Conservation (phyloP, 805 yeast genomes). For the Sugiyamaella mastotermitis region DNA sequence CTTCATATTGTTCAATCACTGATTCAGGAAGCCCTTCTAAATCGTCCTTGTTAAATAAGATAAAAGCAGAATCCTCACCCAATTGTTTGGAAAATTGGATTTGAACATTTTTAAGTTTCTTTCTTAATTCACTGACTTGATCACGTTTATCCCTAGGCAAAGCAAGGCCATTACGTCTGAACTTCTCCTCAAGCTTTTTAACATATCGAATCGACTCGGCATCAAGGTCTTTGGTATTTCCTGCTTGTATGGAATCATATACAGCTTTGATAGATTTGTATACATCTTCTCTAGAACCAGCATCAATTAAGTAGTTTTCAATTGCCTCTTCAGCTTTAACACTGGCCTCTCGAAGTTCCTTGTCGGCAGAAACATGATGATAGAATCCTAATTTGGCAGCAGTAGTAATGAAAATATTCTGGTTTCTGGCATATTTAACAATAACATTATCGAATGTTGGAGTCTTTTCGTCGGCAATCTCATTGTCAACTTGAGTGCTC, state of each 20-base stretch:
- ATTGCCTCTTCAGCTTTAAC: conserved; percentile 54
- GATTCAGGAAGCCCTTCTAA: conserved; percentile 69
- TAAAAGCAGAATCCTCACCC: conserved; percentile 62
- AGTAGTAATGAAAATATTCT: conserved; percentile 42
- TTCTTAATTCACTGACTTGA: conserved; percentile 51
- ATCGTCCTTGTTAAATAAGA: conserved; percentile 57
- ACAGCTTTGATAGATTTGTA: conserved; percentile 53
- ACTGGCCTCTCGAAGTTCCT: conserved; percentile 67
- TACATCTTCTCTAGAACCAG: conserved; percentile 60
- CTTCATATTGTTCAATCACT: conserved; percentile 44
- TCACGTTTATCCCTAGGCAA: conserved; percentile 50
- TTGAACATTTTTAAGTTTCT: conserved; percentile 51
- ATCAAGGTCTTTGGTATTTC: conserved; percentile 33
- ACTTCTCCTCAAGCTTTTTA: conserved; percentile 50
- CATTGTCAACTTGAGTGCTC: conserved; percentile 45
- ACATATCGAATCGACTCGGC: conserved; percentile 53
- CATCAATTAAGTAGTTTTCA: conserved; percentile 55
- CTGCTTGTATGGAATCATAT: conserved; percentile 30
- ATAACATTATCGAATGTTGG: conserved; percentile 56
- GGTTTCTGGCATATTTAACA: conserved; percentile 44
- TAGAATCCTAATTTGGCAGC: conserved; percentile 56
- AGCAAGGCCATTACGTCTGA: conserved; percentile 63
- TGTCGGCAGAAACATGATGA: conserved; percentile 62
- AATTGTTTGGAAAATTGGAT: conserved; percentile 57
- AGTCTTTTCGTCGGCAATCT: conserved; percentile 41